phyloP scores from a whole-genome alignment of 441 rosid species.

The Erodium moschatum region DNA sequence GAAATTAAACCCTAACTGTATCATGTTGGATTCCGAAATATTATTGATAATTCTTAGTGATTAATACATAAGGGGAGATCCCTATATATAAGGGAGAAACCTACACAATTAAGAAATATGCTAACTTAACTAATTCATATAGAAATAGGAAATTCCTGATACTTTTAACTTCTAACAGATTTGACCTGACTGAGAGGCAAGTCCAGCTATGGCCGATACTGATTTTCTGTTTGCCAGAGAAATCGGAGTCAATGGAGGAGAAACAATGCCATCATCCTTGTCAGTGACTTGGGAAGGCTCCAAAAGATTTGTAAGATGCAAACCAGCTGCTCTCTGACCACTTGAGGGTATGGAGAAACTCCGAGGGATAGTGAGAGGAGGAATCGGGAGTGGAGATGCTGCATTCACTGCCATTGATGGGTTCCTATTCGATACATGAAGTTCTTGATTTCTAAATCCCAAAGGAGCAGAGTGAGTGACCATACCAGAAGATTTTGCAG shows the following conservation, averaged over 20 bases:
- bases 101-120: too few relatives aligned
- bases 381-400: constrained; percentile 68
- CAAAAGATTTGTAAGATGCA: constrained; percentile 36
- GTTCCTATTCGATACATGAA: constrained; percentile 29
- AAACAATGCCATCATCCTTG: constrained; percentile 39
- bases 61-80: too few relatives aligned
- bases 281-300: constrained; percentile 34
- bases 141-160: too few relatives aligned
- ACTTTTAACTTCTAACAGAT: constrained; percentile 6
- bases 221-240: constrained; percentile 38
- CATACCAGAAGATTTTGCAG: constrained; percentile 42
- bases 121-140: too few relatives aligned
- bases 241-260: constrained; percentile 80
- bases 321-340: constrained; percentile 56
- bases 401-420: constrained; percentile 34
- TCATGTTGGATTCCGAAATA: too few relatives aligned
- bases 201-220: constrained; percentile 32
- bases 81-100: too few relatives aligned
- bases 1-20: too few relatives aligned
- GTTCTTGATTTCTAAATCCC: constrained; percentile 52
- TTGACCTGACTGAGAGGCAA: constrained; percentile 41
- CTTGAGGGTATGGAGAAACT: constrained; percentile 86
- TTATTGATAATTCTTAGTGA: too few relatives aligned
- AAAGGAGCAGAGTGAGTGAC: constrained; percentile 83
- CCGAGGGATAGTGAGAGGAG: constrained; percentile 54